These are phyloP conservation scores for Geum urbanum DNA, from an alignment of 306 rosid genomes.

Conservation along the genomic window DNA sequence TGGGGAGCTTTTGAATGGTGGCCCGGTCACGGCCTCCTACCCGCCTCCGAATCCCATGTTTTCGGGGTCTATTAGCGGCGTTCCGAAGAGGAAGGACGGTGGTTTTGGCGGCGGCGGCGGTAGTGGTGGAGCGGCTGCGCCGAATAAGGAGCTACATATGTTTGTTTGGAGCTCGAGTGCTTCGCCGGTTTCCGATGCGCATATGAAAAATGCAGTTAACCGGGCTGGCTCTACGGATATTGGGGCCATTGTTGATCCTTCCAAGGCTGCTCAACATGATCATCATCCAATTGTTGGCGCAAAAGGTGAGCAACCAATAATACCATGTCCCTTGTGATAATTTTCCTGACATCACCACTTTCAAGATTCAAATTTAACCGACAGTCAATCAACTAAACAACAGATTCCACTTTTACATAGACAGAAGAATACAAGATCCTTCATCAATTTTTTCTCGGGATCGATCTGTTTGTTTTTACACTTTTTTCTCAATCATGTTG, in stretches of 20 bases:
- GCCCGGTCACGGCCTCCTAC: conserved; percentile 33
- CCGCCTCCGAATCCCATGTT: conserved; percentile 77
- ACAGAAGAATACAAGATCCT: background rate
- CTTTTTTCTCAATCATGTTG: background rate
- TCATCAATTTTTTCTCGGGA: background rate
- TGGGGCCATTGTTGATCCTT: conserved; percentile 44
- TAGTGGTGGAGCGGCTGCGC: background rate
- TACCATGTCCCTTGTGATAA: background rate
- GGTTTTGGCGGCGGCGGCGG: background rate
- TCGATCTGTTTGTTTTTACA: background rate
- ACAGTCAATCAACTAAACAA: background rate
- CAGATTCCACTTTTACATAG: background rate
- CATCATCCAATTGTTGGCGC: conserved; percentile 44
- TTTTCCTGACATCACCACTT: background rate
- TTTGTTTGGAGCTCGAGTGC: conserved; percentile 91
- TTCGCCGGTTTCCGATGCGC: conserved; percentile 80
- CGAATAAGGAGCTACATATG: conserved; percentile 79
- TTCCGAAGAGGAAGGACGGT: conserved; percentile 49
- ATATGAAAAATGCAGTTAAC: conserved; percentile 58
- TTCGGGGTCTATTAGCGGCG: conserved; percentile 57
- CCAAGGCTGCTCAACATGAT: conserved; percentile 44
- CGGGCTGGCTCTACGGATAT: conserved; percentile 54
- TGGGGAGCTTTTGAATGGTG: conserved; percentile 63
- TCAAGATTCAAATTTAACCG: background rate
- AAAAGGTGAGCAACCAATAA: conserved; percentile 35